Base-by-base conservation (phyloP, 805 yeast genomes). In the Scheffersomyces coipomensis region DNA sequence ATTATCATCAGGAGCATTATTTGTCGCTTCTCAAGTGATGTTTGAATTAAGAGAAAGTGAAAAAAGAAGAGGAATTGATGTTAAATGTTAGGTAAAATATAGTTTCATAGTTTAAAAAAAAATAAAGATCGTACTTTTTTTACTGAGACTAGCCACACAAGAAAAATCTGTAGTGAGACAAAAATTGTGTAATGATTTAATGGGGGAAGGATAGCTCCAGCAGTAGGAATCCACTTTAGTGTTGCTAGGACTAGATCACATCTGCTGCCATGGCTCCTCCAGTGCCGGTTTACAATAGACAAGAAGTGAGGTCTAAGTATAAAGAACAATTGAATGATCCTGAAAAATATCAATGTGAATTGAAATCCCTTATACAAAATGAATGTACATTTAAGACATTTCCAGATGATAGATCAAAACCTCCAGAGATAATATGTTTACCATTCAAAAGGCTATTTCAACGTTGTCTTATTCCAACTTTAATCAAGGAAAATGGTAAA, bases 1-100 rank as follows among this genome's bases (percentile, higher is more conserved):
- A 5, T 51, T 73, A 12, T 79, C 95, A 3, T 80, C 85, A 41
- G 56, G 59, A 3, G 78, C 85, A 44, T 68, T 93, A 30, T 93
- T 85, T 61, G 81, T 88, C 13, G 98, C 85, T 2, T 83, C 80
- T 1, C 98, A 91, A 60, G 84, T 89, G 15, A 93, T 93, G 98
- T 90, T 89, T 64, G 98, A 93, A 62, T 64, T 86, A 42, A 75
- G 99, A 51, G 95, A 88, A 56, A 66, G 80, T 19, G 99, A 93
- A 59, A 83, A 78, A 56, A 77, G 98, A 52, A 71, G 76, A 29
- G 97, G 97, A 2, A 75, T 91, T 13, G 79, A 85, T 56, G 79
- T 89, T 23, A 81, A 86, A 56, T 93, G 97, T 56, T 85, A 44
- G 38, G 16, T 15, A 19, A 11, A 11, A 23, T 18, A 19, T 17